Conservation (phyloP, 2,329 filamentous ascomycete genomes). For the Akanthomyces muscarius region DNA sequence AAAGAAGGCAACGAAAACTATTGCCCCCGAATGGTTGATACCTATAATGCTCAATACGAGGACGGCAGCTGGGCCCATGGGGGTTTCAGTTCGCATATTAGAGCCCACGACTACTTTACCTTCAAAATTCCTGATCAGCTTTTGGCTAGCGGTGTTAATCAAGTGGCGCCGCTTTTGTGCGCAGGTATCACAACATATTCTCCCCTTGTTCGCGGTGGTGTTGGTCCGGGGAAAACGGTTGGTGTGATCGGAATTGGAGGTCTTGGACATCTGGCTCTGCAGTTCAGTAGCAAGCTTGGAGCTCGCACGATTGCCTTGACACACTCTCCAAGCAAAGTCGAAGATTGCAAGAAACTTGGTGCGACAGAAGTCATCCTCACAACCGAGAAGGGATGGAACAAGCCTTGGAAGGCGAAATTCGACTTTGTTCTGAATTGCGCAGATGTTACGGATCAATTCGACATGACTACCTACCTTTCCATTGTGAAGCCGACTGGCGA, state of each 20-base stretch:
- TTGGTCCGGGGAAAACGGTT: slow-evolving; percentile 66
- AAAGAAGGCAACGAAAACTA: slow-evolving; percentile 48
- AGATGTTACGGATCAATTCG: slow-evolving; percentile 50
- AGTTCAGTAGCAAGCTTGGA: slow-evolving; percentile 50
- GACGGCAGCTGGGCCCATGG: slow-evolving; percentile 60
- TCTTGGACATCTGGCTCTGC: slow-evolving; percentile 67
- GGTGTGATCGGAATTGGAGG: slow-evolving; percentile 71
- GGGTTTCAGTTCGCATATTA: slow-evolving; percentile 51
- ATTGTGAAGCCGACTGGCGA: slow-evolving; percentile 49
- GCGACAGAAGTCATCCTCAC: slow-evolving; percentile 52
- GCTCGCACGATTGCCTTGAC: slow-evolving; percentile 64
- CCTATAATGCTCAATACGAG: slow-evolving; percentile 52
- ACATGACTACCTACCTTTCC: slow-evolving; percentile 48
- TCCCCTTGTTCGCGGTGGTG: slow-evolving; percentile 62
- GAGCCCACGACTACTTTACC: slow-evolving; percentile 54
- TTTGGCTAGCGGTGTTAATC: too few relatives aligned
- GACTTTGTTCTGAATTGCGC: slow-evolving; percentile 50
- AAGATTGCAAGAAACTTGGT: slow-evolving; percentile 58
- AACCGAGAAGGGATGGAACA: slow-evolving; percentile 52
- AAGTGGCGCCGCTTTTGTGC: slow-evolving; percentile 63
- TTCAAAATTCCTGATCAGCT: slow-evolving; percentile 55
- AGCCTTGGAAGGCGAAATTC: slow-evolving; percentile 48
- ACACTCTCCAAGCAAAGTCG: slow-evolving; percentile 53
- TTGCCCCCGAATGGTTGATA: slow-evolving; percentile 46
- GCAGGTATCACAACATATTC: slow-evolving; percentile 71